These are phyloP conservation scores for Huntiella bhutanensis DNA, from an alignment of 2,329 filamentous ascomycete species.

Conservation along the genomic window DNA sequence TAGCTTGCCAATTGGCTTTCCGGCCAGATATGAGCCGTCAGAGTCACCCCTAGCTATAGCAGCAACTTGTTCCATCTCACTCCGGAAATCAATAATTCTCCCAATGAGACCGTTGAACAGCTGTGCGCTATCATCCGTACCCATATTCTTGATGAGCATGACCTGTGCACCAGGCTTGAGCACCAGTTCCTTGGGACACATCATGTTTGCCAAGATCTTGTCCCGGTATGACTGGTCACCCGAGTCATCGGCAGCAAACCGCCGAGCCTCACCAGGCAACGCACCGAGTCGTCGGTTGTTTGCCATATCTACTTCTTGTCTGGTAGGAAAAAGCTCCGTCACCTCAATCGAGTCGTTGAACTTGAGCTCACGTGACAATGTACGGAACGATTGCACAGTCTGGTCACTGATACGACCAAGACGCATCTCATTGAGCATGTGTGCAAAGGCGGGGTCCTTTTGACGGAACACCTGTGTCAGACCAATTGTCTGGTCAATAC, in stretches of 20 bases:
- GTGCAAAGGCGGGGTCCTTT: slow-evolving; percentile 70
- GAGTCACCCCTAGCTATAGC: slow-evolving; percentile 15
- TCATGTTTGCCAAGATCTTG: slow-evolving; percentile 70
- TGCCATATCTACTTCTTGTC: slow-evolving; percentile 72
- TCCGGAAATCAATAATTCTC: slow-evolving; percentile 63
- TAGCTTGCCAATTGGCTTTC: slow-evolving; percentile 37
- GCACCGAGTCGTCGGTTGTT: slow-evolving; percentile 57
- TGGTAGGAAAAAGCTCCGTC: slow-evolving; percentile 85
- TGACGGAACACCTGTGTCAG: slow-evolving; percentile 94
- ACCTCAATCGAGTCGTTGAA: slow-evolving; percentile 51
- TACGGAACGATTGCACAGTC: slow-evolving; percentile 60
- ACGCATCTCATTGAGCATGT: slow-evolving; percentile 96
- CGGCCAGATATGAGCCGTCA: slow-evolving; percentile 25
- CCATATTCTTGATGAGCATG: slow-evolving; percentile 90
- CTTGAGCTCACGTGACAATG: slow-evolving; percentile 48
- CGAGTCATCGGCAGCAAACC: slow-evolving; percentile 55
- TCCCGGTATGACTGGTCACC: slow-evolving; percentile 58
- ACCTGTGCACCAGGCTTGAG: slow-evolving; percentile 89
- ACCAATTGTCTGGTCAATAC: slow-evolving; percentile 88
- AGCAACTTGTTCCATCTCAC: slow-evolving; percentile 22
- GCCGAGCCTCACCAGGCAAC: slow-evolving; percentile 47
- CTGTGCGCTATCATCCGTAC: slow-evolving; percentile 51
- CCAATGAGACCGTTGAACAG: slow-evolving; percentile 90
- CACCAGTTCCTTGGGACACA: slow-evolving; percentile 65
- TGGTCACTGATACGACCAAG: slow-evolving; percentile 60